Conservation (phyloP, 2,329 filamentous ascomycete genomes). For the Paecilomyces fulvus region DNA sequence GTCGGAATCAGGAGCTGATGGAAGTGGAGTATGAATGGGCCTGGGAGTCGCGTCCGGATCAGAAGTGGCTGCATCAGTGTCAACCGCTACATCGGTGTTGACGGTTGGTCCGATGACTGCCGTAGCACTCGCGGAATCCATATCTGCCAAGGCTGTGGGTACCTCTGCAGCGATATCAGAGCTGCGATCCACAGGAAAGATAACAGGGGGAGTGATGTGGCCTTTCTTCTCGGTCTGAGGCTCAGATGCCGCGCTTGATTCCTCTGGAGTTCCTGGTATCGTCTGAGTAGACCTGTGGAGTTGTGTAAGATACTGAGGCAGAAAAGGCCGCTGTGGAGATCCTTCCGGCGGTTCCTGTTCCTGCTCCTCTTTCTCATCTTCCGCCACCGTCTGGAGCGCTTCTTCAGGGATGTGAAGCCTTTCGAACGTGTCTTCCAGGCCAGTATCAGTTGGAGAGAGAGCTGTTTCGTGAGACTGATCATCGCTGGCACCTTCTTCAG, state of each 20-base stretch:
- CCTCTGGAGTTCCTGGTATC: constrained; percentile 8
- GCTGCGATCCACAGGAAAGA: constrained; percentile 7
- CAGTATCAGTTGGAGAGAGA: constrained; percentile 15
- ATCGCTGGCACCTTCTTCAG: constrained; percentile 12
- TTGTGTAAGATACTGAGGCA: constrained; percentile 5
- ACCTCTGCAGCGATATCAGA: background rate
- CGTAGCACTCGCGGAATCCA: background rate
- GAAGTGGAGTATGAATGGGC: constrained; percentile 5
- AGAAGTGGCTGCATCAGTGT: constrained; percentile 4
- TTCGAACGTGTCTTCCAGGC: constrained; percentile 24
- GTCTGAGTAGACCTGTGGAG: background rate
- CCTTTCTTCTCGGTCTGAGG: constrained; percentile 11
- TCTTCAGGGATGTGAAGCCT: constrained; percentile 28
- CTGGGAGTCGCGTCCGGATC: constrained; percentile 7
- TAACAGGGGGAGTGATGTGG: constrained; percentile 23
- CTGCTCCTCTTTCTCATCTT: constrained; percentile 16
- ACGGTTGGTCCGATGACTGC: background rate
- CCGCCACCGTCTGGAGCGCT: constrained; percentile 17
- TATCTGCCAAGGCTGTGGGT: background rate
- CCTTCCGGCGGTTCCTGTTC: constrained; percentile 9
- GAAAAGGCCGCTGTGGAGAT: constrained; percentile 5
- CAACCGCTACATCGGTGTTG: background rate
- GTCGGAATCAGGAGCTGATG: background rate
- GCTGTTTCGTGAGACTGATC: constrained; percentile 12
- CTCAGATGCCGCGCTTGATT: constrained; percentile 2